Percentiles rank a stretch among this genome's conserved stretches.
Evolutionary conservation across 208 protist species (phyloP).

Genomic region (Trypanosoma grayi): DNA sequence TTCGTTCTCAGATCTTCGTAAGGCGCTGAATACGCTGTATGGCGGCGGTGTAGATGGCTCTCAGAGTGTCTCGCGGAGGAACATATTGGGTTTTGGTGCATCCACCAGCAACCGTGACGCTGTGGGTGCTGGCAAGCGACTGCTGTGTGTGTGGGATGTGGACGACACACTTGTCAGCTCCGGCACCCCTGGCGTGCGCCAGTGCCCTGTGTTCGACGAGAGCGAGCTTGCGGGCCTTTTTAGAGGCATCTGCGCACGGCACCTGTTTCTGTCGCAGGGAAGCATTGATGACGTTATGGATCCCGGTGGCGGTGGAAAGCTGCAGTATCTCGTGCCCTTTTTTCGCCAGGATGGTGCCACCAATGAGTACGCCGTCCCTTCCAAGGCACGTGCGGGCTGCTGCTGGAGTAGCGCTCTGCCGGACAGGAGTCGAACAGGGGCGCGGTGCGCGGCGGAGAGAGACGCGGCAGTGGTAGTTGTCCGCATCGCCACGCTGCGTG

Average conservation of each 20-base stretch:
- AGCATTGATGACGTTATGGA: constrained; percentile 85
- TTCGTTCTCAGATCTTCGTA: constrained; percentile 7
- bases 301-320: constrained; percentile 31
- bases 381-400: constrained; percentile 12
- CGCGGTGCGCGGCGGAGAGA: background rate
- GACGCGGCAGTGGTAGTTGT: constrained; percentile 30
- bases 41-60: background rate
- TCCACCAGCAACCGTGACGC: background rate
- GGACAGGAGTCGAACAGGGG: constrained; percentile 18
- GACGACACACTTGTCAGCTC: constrained; percentile 81
- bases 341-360: constrained; percentile 8
- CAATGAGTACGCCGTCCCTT: background rate
- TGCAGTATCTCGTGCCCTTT: constrained; percentile 42
- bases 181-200: constrained; percentile 50
- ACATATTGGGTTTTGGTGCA: background rate
- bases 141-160: constrained; percentile 84
- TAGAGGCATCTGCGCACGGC: constrained; percentile 32
- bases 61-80: background rate
- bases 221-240: constrained; percentile 52
- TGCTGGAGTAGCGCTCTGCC: too few relatives aligned
- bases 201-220: constrained; percentile 56
- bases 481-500: constrained; percentile 45
- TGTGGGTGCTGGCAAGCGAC: constrained; percentile 5
- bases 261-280: constrained; percentile 79
- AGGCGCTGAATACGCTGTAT: background rate